A percentile compares a stretch with the other conserved stretches of the same genome.
phyloP scores from a whole-genome alignment of 2,329 filamentous ascomycete genomes.

The Hypoxylon sp. region DNA sequence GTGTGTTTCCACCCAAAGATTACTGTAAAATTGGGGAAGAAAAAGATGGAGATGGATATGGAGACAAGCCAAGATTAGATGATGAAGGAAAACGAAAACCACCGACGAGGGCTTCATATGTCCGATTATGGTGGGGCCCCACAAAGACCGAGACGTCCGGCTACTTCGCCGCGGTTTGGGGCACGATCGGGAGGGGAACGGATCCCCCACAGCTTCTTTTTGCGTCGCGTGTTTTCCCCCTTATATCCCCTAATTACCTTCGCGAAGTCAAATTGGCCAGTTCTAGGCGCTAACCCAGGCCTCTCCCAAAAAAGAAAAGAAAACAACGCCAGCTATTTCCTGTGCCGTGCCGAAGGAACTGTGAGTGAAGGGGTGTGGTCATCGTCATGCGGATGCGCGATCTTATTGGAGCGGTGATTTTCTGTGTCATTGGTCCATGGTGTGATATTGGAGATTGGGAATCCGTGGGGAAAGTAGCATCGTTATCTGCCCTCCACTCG shows the following conservation, averaged over 20 bases:
- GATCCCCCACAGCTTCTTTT: conserved; percentile 1
- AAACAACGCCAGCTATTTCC: conserved; percentile 4
- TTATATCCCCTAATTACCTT: conserved; percentile 13
- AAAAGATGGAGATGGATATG: conserved; percentile 4
- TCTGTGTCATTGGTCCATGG: conserved; percentile 24
- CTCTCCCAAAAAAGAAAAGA: background rate
- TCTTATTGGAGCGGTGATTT: conserved; percentile 21
- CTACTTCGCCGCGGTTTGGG: conserved; percentile 26
- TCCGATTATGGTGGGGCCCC: conserved; percentile 35
- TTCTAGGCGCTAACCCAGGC: conserved; percentile 10
- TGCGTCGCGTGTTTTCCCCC: conserved; percentile 24
- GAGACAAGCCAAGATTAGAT: background rate
- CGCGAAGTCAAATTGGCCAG: conserved; percentile 4
- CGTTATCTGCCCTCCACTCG: conserved; percentile 24
- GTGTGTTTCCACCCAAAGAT: conserved; percentile 15
- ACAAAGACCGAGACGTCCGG: conserved; percentile 28
- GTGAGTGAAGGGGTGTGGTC: conserved; percentile 4
- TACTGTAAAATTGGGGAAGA: conserved; percentile 33
- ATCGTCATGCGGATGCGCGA: conserved; percentile 19
- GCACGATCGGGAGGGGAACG: conserved; percentile 12
- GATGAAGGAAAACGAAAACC: conserved; percentile 15
- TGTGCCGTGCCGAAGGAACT: conserved; percentile 1
- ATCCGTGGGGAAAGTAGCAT: conserved; percentile 34
- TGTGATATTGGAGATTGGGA: conserved; percentile 17
- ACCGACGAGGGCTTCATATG: conserved; percentile 24